A percentile compares a stretch with the other conserved stretches of the same genome.
These are phyloP conservation scores for Austropuccinia psidii DNA, from an alignment of 1,284 basidiomycete genomes.

Conservation along the genomic window DNA sequence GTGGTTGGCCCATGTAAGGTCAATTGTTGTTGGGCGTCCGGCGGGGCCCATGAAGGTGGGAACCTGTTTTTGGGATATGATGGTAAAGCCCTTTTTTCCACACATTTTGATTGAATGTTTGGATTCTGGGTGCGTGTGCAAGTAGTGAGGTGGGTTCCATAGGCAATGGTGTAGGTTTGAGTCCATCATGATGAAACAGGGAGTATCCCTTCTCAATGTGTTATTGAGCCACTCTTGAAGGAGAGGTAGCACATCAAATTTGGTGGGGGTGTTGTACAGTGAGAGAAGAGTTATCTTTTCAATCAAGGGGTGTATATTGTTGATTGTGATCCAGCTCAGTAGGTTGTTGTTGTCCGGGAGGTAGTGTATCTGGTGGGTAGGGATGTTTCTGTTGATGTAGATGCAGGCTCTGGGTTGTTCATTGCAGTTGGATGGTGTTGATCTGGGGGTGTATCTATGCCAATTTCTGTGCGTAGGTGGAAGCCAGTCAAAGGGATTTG, in stretches of 20 bases:
- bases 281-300: no score
- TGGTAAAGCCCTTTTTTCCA: neutral
- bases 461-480: neutral
- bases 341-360: neutral
- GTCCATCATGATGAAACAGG: neutral
- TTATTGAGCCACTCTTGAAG: neutral
- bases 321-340: no score
- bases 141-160: slow-evolving; percentile 5
- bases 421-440: neutral
- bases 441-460: neutral
- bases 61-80: slow-evolving; percentile 5
- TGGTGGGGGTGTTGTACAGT: no score
- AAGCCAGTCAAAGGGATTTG: neutral
- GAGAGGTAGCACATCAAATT: no score
- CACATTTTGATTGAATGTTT: neutral
- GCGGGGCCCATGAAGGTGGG: neutral
- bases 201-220: neutral
- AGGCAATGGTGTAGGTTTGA: slow-evolving; percentile 5
- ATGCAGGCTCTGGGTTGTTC: neutral
- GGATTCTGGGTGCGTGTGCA: neutral
- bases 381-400: slow-evolving; percentile 2
- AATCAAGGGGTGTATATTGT: no score
- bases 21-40: neutral
- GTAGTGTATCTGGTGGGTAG: neutral
- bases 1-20: no score